Evolutionary conservation across 768 basidiomycete species (phyloP), one percentile per base, ranked within the genome.

Genomic region (Panellus pusillus): DNA sequence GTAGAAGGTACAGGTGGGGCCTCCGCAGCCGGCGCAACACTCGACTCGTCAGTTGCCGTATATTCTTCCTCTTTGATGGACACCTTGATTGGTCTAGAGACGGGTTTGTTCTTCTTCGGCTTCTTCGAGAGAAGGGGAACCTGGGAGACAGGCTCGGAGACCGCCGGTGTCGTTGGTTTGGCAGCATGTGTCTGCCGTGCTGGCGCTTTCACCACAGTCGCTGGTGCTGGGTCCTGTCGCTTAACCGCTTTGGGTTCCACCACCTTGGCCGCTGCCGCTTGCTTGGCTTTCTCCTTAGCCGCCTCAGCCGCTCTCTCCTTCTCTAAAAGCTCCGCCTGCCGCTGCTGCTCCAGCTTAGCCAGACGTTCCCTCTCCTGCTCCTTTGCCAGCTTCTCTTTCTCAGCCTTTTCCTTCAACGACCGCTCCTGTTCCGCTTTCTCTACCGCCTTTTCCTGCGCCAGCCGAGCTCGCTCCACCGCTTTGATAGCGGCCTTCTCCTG

Each of bases 41-140:
- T 74, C 42, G 74, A 58, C 20, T 80, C 72, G 27, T 80, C 79
- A 20, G 27, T 46, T 1, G 62, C 51, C 20, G 61, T 54, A 14
- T 67, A 57, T 14, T 80, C 77, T 29, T 81, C 86, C 31, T 89
- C 88, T 66, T 81, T 87, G 3, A 6, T 24, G 24, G 65, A 45
- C 36, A 82, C 74, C 55, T 74, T 82, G 61, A 82, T 76, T 11
- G 79, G 77, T 61, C 84, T 87, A 46, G 80, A 54, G 40, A 77
- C 60, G 0, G 87, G 86, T 62, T 86, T 91, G 62, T 75, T 88
- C 69, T 92, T 92, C 77, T 91, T 92, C 6, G 90, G 87, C 70
- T 89, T 85, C 68, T 86, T 91, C 19, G 90, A 91, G 37, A 90
- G 73, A 31, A 92, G 79, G 15, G 90, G 89, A 11, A 82, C 83